Evolutionary conservation across 2,329 filamentous ascomycete species (phyloP).

Genomic region (Monilinia aucupariae): DNA sequence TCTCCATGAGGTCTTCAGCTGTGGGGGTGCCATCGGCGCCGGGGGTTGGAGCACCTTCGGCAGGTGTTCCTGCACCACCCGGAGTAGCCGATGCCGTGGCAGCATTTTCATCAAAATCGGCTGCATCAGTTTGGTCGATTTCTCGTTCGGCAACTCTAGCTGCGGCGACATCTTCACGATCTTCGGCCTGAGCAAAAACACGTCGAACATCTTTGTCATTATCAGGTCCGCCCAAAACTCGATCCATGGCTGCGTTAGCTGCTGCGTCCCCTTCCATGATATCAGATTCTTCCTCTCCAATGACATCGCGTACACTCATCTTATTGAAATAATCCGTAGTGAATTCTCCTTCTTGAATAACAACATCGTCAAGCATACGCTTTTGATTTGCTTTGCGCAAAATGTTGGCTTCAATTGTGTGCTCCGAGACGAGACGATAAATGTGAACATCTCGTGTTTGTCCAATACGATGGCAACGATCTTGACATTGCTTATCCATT

Average conservation of each 20-base stretch:
- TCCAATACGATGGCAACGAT: constrained; percentile 92
- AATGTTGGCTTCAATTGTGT: constrained; percentile 97
- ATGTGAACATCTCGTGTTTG: constrained; percentile 98
- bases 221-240: constrained; percentile 60
- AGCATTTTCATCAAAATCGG: constrained; percentile 70
- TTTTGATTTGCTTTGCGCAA: constrained; percentile 95
- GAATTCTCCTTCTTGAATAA: constrained; percentile 97
- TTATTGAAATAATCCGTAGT: constrained; percentile 95
- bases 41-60: constrained; percentile 40
- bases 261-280: constrained; percentile 62
- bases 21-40: constrained; percentile 32
- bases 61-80: constrained; percentile 30
- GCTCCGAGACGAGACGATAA: constrained; percentile 86
- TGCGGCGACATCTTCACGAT: constrained; percentile 83
- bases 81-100: constrained; percentile 31
- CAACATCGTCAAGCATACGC: constrained; percentile 93
- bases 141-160: constrained; percentile 86
- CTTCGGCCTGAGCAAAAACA: constrained; percentile 83
- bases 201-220: constrained; percentile 61
- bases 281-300: constrained; percentile 49
- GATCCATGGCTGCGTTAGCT: constrained; percentile 77
- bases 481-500: constrained; percentile 99
- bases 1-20: constrained; percentile 23
- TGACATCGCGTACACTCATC: constrained; percentile 61
- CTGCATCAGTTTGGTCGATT: constrained; percentile 74